Percentiles rank a stretch among this genome's conserved stretches.
Conservation (phyloP, 306 rosid species). For the Spatholobus suberectus region DNA sequence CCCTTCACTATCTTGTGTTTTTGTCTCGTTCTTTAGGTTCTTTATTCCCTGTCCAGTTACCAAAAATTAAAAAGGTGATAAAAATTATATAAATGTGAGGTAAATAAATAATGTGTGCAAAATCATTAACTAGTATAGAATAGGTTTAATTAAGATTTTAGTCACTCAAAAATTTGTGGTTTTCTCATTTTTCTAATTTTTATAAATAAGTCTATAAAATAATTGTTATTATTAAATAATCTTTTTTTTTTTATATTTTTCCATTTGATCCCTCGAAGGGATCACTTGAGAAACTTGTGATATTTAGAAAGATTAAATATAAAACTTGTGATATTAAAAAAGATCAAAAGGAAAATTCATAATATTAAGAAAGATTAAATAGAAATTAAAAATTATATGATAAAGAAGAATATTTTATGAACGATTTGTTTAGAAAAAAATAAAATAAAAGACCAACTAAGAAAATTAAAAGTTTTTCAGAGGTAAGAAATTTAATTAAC, state of each 20-base stretch:
- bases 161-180: neutral
- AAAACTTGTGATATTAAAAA: neutral
- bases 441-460: neutral
- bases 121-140: neutral
- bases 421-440: neutral
- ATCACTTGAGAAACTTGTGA: neutral
- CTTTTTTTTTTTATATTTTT: neutral
- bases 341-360: neutral
- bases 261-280: neutral
- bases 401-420: neutral
- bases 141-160: neutral
- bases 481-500: too few species aligned
- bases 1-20: neutral
- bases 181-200: neutral
- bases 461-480: neutral
- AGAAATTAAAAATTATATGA: neutral
- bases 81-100: neutral
- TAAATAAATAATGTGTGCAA: neutral
- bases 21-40: neutral
- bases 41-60: neutral
- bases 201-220: neutral
- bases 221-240: neutral
- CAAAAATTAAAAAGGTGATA: neutral
- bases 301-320: neutral
- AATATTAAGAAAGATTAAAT: neutral